Percentiles rank a stretch among this genome's conserved stretches.
Evolutionary conservation across 2,329 filamentous ascomycete species (phyloP).

Genomic region (Geoglossum cookeanum): DNA sequence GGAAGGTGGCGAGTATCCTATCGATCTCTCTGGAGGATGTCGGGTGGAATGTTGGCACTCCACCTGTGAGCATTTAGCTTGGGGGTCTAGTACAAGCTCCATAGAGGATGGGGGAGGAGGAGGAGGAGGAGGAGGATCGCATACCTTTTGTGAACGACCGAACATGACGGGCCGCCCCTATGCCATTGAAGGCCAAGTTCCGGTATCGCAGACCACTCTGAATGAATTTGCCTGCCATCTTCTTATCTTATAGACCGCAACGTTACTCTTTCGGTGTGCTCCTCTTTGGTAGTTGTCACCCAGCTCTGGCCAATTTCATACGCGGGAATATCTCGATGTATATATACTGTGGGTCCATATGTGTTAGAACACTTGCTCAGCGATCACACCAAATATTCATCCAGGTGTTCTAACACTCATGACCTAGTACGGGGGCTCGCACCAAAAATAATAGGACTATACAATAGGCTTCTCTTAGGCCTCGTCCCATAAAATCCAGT

Average conservation of each 20-base stretch:
- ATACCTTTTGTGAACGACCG: not conserved
- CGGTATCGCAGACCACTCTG: not conserved
- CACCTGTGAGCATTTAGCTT: constrained; percentile 5
- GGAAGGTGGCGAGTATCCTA: constrained; percentile 31
- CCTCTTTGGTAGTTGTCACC: not conserved
- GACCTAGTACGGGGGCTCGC: no score
- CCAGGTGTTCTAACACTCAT: no score
- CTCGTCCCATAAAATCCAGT: no score
- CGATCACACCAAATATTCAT: no score
- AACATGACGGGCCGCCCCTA: not conserved
- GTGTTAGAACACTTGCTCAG: no score
- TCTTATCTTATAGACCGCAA: not conserved
- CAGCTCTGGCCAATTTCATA: no score
- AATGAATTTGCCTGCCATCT: not conserved
- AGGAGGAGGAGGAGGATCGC: not conserved
- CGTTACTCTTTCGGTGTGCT: not conserved
- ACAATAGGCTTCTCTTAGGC: no score
- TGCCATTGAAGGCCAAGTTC: not conserved
- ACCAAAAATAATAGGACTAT: no score
- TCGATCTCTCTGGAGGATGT: constrained; percentile 37
- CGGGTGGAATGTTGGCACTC: constrained; percentile 25
- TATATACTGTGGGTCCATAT: no score
- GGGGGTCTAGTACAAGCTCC: not conserved
- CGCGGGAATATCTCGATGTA: no score
- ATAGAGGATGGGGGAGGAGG: constrained; percentile 5